Percentiles rank a stretch among this genome's conserved stretches.
phyloP scores from a whole-genome alignment of 768 basidiomycete species.

The Hygrophoropsis aurantiaca region DNA sequence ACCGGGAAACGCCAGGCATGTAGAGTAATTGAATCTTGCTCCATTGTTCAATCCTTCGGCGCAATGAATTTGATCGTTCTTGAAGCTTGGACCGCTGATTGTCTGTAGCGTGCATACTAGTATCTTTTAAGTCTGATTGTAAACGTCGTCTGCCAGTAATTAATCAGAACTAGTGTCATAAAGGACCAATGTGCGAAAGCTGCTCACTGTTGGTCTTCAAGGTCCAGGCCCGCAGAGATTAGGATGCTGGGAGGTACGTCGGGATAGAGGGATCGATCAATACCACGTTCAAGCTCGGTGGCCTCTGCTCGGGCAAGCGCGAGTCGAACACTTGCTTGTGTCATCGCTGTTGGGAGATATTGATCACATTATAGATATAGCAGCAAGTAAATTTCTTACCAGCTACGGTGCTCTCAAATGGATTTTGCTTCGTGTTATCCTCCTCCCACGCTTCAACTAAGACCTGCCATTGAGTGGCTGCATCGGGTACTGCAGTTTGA shows the following conservation, averaged over 20 bases:
- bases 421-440: constrained; percentile 17
- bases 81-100: neutral
- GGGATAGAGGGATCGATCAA: neutral
- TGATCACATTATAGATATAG: too few species aligned
- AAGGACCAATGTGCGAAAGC: too few species aligned
- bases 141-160: neutral
- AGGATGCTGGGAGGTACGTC: constrained; percentile 22
- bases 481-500: too few species aligned
- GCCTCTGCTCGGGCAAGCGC: constrained; percentile 23
- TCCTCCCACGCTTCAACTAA: constrained; percentile 21
- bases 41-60: neutral
- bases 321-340: constrained; percentile 12
- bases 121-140: neutral
- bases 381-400: too few species aligned
- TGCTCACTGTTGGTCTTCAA: constrained; percentile 36
- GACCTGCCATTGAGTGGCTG: constrained; percentile 18
- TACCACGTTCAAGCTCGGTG: constrained; percentile 2
- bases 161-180: too few species aligned
- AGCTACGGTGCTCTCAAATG: constrained; percentile 13
- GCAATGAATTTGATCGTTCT: neutral
- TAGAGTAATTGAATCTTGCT: neutral
- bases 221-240: constrained; percentile 27
- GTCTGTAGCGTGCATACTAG: neutral
- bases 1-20: neutral
- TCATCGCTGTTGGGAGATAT: constrained; percentile 9